phyloP scores from a whole-genome alignment of 441 rosid species.

The Flueggea neowawraea region DNA sequence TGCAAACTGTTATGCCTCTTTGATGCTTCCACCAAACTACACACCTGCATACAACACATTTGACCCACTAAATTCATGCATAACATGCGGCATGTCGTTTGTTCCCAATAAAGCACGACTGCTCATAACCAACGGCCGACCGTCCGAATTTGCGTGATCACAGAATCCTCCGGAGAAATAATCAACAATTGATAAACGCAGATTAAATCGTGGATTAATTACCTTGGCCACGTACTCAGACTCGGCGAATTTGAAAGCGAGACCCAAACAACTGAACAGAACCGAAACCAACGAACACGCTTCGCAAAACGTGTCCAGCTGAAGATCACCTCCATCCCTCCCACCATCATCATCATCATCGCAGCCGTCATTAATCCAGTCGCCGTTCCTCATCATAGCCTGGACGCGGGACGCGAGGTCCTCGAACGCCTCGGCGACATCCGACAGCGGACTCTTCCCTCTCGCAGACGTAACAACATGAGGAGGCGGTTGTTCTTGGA shows the following conservation, averaged over 20 bases:
- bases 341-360: neutral
- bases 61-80: too few species aligned
- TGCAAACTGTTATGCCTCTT: slow-evolving; percentile 43
- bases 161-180: neutral
- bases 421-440: slow-evolving; percentile 73
- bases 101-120: too few species aligned
- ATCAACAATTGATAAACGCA: neutral
- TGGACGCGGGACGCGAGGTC: slow-evolving; percentile 37
- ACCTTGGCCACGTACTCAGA: slow-evolving; percentile 84
- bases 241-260: slow-evolving; percentile 92
- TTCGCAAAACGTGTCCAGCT: slow-evolving; percentile 56
- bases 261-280: slow-evolving; percentile 77
- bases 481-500: neutral
- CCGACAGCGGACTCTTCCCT: slow-evolving; percentile 38
- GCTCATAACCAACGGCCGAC: too few species aligned
- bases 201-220: neutral
- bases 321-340: slow-evolving; percentile 35
- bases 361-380: too few species aligned
- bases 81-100: too few species aligned
- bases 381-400: slow-evolving; percentile 10
- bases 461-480: neutral
- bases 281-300: slow-evolving; percentile 80
- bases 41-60: slow-evolving; percentile 31
- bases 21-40: slow-evolving; percentile 68
- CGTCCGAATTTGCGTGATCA: neutral